A percentile compares a stretch with the other conserved stretches of the same genome.
phyloP scores from a whole-genome alignment of 768 basidiomycete species.

The Rhizopogon roseolus region DNA sequence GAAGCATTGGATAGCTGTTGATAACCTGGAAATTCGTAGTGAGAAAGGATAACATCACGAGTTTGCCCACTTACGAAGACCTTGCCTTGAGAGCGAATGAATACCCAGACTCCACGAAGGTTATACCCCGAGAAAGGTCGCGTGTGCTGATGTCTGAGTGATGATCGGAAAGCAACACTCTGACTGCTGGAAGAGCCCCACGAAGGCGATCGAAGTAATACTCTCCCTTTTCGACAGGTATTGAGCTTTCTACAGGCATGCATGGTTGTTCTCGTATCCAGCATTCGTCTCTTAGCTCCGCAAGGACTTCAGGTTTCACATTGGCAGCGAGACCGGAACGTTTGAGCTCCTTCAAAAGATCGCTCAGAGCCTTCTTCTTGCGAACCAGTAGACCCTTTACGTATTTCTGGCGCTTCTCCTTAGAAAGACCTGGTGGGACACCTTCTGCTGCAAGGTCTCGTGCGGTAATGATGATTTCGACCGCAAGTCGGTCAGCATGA shows the following conservation, averaged over 20 bases:
- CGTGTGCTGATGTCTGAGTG: constrained; percentile 82
- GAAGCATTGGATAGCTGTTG: constrained; percentile 13
- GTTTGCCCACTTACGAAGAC: constrained; percentile 47
- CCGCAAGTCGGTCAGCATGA: constrained; percentile 50
- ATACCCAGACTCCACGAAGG: constrained; percentile 76
- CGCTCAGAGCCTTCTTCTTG: constrained; percentile 88
- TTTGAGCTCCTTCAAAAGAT: constrained; percentile 86
- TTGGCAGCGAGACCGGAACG: constrained; percentile 68
- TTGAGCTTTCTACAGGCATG: constrained; percentile 21
- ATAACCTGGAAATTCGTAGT: constrained; percentile 17
- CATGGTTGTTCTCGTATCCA: constrained; percentile 68
- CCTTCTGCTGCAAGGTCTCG: constrained; percentile 47
- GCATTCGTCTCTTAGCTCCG: constrained; percentile 44
- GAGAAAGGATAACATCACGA: neutral
- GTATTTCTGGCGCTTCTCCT: constrained; percentile 54
- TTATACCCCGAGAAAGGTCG: constrained; percentile 77
- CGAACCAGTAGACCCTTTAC: constrained; percentile 70
- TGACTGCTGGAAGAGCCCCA: constrained; percentile 60
- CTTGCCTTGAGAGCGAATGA: constrained; percentile 59
- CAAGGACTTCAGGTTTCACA: constrained; percentile 65
- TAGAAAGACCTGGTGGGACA: constrained; percentile 36
- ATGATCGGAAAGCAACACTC: constrained; percentile 59
- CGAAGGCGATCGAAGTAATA: constrained; percentile 61
- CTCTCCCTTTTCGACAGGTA: constrained; percentile 43
- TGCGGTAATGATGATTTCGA: constrained; percentile 59